Percentiles rank a stretch among this genome's conserved stretches.
These are phyloP conservation scores for Thalassiosira mediterranea DNA, from an alignment of 352 stramenopile genomes.

Conservation along the genomic window DNA sequence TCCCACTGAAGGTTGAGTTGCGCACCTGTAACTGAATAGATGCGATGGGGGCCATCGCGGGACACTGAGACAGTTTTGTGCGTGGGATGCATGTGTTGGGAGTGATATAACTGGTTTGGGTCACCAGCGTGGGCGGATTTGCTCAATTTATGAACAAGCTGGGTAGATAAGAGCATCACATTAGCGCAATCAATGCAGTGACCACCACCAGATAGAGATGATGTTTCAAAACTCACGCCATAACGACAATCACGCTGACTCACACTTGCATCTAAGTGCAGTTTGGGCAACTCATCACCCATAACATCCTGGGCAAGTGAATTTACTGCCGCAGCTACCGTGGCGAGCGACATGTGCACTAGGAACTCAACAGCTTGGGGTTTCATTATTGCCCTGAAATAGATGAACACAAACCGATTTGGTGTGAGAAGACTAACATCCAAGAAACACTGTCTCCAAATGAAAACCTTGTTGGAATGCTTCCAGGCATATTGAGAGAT, in stretches of 20 bases:
- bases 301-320: constrained; percentile 61
- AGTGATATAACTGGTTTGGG: background rate
- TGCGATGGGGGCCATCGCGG: constrained; percentile 34
- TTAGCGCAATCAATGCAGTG: background rate
- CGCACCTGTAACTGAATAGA: constrained; percentile 71
- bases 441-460: constrained; percentile 8
- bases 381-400: constrained; percentile 76
- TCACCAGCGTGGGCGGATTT: constrained; percentile 35
- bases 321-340: constrained; percentile 66
- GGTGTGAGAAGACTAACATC: too few relatives aligned
- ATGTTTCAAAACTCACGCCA: constrained; percentile 17
- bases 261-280: constrained; percentile 34
- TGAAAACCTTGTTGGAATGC: background rate
- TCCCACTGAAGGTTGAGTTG: constrained; percentile 80
- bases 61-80: constrained; percentile 26
- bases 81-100: too few relatives aligned
- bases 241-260: constrained; percentile 17
- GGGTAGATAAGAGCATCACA: background rate
- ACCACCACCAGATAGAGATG: too few relatives aligned
- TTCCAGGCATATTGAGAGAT: too few relatives aligned
- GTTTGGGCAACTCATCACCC: constrained; percentile 36
- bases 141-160: constrained; percentile 28
- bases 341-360: constrained; percentile 75
- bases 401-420: too few relatives aligned
- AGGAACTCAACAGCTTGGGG: constrained; percentile 79